These are phyloP conservation scores for Apophysomyces ossiformis DNA, from an alignment of 371 early-diverging fungal genomes.

Conservation along the genomic window DNA sequence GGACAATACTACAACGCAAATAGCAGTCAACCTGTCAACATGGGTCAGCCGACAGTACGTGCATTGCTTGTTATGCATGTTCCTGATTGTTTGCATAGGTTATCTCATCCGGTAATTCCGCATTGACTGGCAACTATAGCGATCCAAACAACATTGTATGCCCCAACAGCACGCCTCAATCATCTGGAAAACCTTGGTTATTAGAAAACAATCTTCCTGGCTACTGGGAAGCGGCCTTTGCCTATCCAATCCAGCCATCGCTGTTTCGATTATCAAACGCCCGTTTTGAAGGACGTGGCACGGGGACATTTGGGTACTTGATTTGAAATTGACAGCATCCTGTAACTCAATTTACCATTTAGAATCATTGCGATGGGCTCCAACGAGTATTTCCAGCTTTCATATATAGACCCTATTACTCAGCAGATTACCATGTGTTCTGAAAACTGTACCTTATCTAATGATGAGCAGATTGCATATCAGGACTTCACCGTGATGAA, in stretches of 20 bases:
- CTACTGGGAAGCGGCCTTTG: slow-evolving; percentile 70
- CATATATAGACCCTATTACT: slow-evolving; percentile 65
- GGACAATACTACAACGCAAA: slow-evolving; percentile 40
- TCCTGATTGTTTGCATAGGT: slow-evolving; percentile 37
- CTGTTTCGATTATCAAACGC: slow-evolving; percentile 72
- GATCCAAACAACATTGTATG: slow-evolving; percentile 45
- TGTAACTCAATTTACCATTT: neutral
- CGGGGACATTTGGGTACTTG: slow-evolving; percentile 58
- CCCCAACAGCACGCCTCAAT: slow-evolving; percentile 21
- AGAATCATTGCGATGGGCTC: slow-evolving; percentile 50
- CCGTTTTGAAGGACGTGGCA: slow-evolving; percentile 56
- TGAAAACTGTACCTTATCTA: slow-evolving; percentile 61
- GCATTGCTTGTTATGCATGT: neutral
- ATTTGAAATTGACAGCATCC: neutral
- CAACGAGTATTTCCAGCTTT: slow-evolving; percentile 57
- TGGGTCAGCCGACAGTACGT: slow-evolving; percentile 38
- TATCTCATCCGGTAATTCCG: slow-evolving; percentile 53
- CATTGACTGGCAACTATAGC: slow-evolving; percentile 24
- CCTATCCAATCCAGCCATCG: slow-evolving; percentile 61
- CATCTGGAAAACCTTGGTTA: slow-evolving; percentile 55
- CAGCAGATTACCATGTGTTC: slow-evolving; percentile 55
- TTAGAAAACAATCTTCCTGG: slow-evolving; percentile 75
- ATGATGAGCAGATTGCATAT: slow-evolving; percentile 45
- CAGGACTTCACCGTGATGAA: slow-evolving; percentile 68
- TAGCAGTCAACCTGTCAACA: slow-evolving; percentile 36